These are phyloP conservation scores for Sporothrix protearum DNA, from an alignment of 2,329 filamentous ascomycete species.

Conservation along the genomic window DNA sequence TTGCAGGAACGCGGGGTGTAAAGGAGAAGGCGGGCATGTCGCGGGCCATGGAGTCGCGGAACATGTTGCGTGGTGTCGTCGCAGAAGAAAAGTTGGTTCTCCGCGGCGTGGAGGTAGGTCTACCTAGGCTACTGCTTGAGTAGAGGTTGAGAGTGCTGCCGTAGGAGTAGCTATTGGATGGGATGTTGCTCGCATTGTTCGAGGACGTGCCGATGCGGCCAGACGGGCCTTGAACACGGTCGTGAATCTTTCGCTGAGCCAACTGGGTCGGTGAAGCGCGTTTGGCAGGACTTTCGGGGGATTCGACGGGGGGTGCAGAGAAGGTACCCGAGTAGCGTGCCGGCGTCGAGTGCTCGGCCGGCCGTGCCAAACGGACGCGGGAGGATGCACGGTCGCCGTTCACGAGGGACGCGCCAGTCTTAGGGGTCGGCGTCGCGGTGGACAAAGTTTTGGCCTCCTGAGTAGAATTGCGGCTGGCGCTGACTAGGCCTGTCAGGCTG, in stretches of 20 bases:
- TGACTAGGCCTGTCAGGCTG: conserved; percentile 27
- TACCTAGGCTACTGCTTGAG: conserved; percentile 10
- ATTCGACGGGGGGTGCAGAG: conserved; percentile 28
- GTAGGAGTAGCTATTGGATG: conserved; percentile 1
- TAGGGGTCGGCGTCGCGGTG: conserved; percentile 1
- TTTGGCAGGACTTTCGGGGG: conserved; percentile 36
- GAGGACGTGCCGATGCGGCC: conserved; percentile 30
- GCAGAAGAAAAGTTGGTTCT: conserved; percentile 34
- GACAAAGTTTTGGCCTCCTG: conserved; percentile 1
- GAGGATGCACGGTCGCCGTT: conserved; percentile 12
- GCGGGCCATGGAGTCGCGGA: conserved; percentile 34
- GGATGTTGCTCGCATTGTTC: background rate
- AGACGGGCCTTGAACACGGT: conserved; percentile 36
- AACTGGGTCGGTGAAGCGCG: conserved; percentile 36
- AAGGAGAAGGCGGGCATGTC: conserved; percentile 38
- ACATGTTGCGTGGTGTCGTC: conserved; percentile 36
- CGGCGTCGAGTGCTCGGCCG: conserved; percentile 20
- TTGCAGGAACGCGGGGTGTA: conserved; percentile 45
- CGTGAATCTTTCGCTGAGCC: conserved; percentile 37
- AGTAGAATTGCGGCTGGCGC: conserved; percentile 20
- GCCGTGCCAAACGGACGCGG: conserved; percentile 7
- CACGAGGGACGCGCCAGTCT: background rate
- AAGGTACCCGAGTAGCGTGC: conserved; percentile 26
- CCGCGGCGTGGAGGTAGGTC: conserved; percentile 27
- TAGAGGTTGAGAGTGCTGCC: conserved; percentile 9